Conservation (phyloP, 768 basidiomycete species). For the Leccinum truebloodii region DNA sequence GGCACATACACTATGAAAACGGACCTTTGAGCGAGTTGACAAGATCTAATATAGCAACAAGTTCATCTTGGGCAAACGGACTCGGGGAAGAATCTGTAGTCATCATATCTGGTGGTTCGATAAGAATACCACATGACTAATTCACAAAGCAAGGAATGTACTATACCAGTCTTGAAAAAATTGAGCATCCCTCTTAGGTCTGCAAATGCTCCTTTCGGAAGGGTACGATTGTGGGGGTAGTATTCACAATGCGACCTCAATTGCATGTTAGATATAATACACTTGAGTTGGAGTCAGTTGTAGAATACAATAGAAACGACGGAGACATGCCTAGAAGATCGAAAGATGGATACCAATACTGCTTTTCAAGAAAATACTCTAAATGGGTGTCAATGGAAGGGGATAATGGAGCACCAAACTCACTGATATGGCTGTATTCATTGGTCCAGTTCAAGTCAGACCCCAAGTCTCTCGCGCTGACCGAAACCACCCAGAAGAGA, state of each 20-base stretch:
- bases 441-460: conserved; percentile 8
- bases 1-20: background rate
- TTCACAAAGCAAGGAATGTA: background rate
- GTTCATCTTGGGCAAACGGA: conserved; percentile 16
- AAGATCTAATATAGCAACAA: conserved; percentile 13
- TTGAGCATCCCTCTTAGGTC: conserved; percentile 19
- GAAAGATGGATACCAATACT: conserved; percentile 13
- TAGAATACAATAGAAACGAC: background rate
- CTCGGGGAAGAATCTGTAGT: conserved; percentile 21
- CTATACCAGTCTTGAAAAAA: conserved; percentile 13
- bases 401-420: background rate
- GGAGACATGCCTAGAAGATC: background rate
- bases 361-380: conserved; percentile 1
- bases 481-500: conserved; percentile 18
- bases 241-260: conserved; percentile 20
- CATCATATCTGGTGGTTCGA: conserved; percentile 10
- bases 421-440: background rate
- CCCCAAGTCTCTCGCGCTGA: background rate
- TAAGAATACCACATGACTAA: background rate
- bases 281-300: conserved; percentile 1
- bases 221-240: conserved; percentile 8
- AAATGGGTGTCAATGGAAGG: conserved; percentile 3
- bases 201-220: conserved; percentile 6
- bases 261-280: background rate
- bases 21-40: conserved; percentile 15